Conservation (phyloP, 1,139 yeast genomes). For the Geotrichum citri-aurantii region DNA sequence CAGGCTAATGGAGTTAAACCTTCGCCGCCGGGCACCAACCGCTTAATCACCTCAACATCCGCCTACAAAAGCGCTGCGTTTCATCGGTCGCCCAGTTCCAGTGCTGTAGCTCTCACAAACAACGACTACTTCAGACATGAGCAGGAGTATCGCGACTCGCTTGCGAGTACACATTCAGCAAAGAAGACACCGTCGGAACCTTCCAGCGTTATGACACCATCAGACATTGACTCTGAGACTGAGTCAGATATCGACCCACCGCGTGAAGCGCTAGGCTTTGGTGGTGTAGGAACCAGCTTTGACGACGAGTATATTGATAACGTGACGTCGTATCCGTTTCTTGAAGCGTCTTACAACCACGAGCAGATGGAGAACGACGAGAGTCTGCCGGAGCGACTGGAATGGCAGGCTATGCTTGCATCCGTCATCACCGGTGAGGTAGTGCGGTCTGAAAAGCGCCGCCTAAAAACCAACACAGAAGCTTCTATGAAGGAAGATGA, state of each 20-base stretch:
- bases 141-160: not conserved
- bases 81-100: not conserved
- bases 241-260: slow-evolving; percentile 24
- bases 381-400: slow-evolving; percentile 69
- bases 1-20: not conserved
- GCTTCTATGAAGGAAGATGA: slow-evolving; percentile 48
- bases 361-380: slow-evolving; percentile 33
- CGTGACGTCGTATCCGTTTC: slow-evolving; percentile 24
- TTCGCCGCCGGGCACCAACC: not conserved
- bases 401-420: slow-evolving; percentile 93
- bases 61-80: not conserved
- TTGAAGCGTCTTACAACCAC: slow-evolving; percentile 15
- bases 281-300: slow-evolving; percentile 34
- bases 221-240: slow-evolving; percentile 23
- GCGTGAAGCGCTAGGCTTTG: slow-evolving; percentile 26
- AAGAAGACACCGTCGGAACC: not conserved
- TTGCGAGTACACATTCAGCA: not conserved
- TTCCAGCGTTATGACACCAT: not conserved
- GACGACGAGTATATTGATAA: slow-evolving; percentile 34
- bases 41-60: not conserved
- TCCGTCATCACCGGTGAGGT: slow-evolving; percentile 93
- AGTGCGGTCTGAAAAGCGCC: slow-evolving; percentile 81
- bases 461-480: slow-evolving; percentile 46
- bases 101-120: not conserved
- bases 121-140: not conserved